Percentiles rank a stretch among this genome's conserved stretches.
phyloP scores from a whole-genome alignment of 345 rosid species.

The Angophora floribunda region DNA sequence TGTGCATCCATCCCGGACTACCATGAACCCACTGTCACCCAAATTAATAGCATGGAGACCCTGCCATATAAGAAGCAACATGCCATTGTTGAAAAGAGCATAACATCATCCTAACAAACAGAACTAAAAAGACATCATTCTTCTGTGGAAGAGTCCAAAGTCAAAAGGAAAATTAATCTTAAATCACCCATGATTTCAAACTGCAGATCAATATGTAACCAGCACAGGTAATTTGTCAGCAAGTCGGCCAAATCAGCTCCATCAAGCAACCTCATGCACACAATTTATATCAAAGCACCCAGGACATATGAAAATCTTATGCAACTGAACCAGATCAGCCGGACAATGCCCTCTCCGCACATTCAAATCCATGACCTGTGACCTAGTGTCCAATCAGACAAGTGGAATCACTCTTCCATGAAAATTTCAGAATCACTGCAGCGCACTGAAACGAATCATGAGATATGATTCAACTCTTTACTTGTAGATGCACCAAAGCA shows the following conservation, averaged over 20 bases:
- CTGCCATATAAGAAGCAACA: conserved; percentile 12
- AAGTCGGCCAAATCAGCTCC: background rate
- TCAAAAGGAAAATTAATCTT: background rate
- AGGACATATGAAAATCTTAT: background rate
- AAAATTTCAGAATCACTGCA: background rate
- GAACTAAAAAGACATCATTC: background rate
- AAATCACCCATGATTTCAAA: background rate
- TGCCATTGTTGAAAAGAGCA: background rate
- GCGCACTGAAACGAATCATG: background rate
- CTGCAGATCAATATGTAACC: background rate
- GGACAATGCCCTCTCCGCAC: background rate
- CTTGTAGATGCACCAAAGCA: background rate
- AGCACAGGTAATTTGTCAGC: background rate
- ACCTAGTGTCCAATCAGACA: background rate
- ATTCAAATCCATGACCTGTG: background rate
- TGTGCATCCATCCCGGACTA: conserved; percentile 89
- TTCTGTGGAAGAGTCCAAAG: background rate
- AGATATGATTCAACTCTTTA: background rate
- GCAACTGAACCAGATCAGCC: background rate
- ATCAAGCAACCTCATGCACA: background rate
- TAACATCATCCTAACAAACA: background rate
- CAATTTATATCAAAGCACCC: background rate
- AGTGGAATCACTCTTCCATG: too few species aligned
- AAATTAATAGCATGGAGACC: conserved; percentile 75
- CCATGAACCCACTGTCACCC: conserved; percentile 99